A percentile compares a stretch with the other conserved stretches of the same genome.
Evolutionary conservation across 1,284 basidiomycete species (phyloP).

Genomic region (Sparassis latifolia): DNA sequence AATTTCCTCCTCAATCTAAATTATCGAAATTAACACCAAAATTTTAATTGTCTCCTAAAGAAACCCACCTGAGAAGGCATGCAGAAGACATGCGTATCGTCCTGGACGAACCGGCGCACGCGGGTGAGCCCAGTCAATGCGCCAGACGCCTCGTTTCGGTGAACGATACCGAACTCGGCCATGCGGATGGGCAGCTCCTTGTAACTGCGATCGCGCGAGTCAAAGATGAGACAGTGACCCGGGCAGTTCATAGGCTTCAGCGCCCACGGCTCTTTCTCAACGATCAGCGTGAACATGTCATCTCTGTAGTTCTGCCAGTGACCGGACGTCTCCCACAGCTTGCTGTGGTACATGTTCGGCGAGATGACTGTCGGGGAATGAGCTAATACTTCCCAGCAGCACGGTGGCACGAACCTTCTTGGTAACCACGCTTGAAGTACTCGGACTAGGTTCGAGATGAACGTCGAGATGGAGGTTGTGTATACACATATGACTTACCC

Average conservation of each 20-base stretch:
- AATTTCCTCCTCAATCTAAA: conserved; percentile 85
- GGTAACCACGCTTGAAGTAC: conserved; percentile 84
- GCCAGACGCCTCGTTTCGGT: conserved; percentile 95
- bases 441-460: conserved; percentile 41
- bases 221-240: conserved; percentile 96
- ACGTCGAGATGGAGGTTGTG: no score
- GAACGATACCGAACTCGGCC: conserved; percentile 98
- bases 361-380: conserved; percentile 68
- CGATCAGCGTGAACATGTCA: conserved; percentile 92
- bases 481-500: conserved; percentile 42
- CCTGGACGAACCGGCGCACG: conserved; percentile 94
- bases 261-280: conserved; percentile 94
- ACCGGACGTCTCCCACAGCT: conserved; percentile 97
- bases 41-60: not conserved
- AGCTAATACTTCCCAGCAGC: not conserved
- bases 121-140: conserved; percentile 92
- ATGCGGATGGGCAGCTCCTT: conserved; percentile 94
- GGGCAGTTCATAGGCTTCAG: conserved; percentile 99
- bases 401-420: conserved; percentile 53
- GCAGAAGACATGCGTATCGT: conserved; percentile 97
- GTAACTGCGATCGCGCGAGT: conserved; percentile 90
- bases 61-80: conserved; percentile 77
- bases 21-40: not conserved
- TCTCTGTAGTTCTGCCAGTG: conserved; percentile 99
- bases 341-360: conserved; percentile 96